Conservation (phyloP, 75 land plant species). For the Isoetes taiwanensis region DNA sequence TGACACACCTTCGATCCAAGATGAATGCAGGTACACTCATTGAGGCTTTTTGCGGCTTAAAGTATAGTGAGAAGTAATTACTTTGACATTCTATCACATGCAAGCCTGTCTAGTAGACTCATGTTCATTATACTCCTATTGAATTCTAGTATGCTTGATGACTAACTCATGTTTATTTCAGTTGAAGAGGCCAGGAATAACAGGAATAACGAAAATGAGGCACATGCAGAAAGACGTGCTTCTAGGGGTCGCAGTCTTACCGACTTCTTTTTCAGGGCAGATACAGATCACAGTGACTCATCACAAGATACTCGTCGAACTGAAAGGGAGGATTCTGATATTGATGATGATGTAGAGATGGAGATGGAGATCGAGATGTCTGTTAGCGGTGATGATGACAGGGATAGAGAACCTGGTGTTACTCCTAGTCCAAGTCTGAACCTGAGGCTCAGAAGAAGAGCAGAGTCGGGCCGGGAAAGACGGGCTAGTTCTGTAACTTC, state of each 20-base stretch:
- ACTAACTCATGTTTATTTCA: conserved; percentile 6
- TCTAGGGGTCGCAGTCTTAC: conserved; percentile 43
- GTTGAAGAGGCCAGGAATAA: conserved; percentile 57
- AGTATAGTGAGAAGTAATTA: too few relatives aligned
- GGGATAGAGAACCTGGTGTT: conserved; percentile 41
- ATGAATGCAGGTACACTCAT: conserved; percentile 49
- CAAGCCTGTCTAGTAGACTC: too few relatives aligned
- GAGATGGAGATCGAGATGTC: conserved; percentile 91
- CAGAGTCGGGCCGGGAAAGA: conserved; percentile 28
- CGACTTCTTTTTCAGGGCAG: conserved; percentile 49
- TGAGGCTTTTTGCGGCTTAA: too few relatives aligned
- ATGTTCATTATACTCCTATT: neutral
- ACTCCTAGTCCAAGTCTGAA: conserved; percentile 63
- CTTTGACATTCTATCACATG: too few relatives aligned
- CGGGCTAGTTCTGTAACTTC: conserved; percentile 18
- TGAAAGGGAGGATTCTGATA: conserved; percentile 83
- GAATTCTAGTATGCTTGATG: neutral
- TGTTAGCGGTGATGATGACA: conserved; percentile 57
- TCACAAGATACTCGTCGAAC: conserved; percentile 45
- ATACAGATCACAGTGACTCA: conserved; percentile 37
- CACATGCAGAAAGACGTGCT: conserved; percentile 25
- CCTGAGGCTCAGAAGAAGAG: conserved; percentile 55
- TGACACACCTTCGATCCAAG: conserved; percentile 42
- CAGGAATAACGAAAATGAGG: conserved; percentile 28
- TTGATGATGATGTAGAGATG: conserved; percentile 69